These are phyloP conservation scores for Dovyalis caffra DNA, from an alignment of 345 rosid species.

Conservation along the genomic window DNA sequence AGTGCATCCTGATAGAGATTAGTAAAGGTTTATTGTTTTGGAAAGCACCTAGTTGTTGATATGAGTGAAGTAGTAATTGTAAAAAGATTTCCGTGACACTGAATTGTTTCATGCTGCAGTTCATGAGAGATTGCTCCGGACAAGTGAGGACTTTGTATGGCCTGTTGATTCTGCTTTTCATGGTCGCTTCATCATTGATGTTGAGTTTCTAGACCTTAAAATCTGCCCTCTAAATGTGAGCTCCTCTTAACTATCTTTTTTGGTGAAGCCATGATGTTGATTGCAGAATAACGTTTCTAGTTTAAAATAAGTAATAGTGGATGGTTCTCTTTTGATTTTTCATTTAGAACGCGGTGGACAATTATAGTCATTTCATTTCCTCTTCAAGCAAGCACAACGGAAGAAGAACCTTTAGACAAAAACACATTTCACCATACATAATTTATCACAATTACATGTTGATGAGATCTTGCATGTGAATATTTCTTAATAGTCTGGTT, in stretches of 20 bases:
- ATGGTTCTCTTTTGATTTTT: no score
- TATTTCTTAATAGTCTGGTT: neutral
- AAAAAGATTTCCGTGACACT: slow-evolving; percentile 1
- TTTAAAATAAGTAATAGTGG: neutral
- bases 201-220: slow-evolving; percentile 91
- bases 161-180: slow-evolving; percentile 62
- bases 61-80: neutral
- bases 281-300: neutral
- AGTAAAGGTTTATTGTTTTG: neutral
- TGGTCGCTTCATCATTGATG: slow-evolving; percentile 79
- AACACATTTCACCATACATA: neutral
- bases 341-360: neutral
- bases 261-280: neutral
- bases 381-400: neutral
- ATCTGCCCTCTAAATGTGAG: slow-evolving; percentile 67
- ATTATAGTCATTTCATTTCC: neutral
- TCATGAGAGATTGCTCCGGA: slow-evolving; percentile 66
- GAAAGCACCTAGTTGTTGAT: slow-evolving; percentile 2
- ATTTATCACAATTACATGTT: neutral
- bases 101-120: slow-evolving; percentile 43
- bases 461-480: neutral
- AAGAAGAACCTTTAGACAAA: neutral
- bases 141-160: slow-evolving; percentile 78
- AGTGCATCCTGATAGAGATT: neutral
- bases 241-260: slow-evolving; percentile 14